phyloP scores from a whole-genome alignment of 805 yeast species.

The Lipomyces yamanashiensis region DNA sequence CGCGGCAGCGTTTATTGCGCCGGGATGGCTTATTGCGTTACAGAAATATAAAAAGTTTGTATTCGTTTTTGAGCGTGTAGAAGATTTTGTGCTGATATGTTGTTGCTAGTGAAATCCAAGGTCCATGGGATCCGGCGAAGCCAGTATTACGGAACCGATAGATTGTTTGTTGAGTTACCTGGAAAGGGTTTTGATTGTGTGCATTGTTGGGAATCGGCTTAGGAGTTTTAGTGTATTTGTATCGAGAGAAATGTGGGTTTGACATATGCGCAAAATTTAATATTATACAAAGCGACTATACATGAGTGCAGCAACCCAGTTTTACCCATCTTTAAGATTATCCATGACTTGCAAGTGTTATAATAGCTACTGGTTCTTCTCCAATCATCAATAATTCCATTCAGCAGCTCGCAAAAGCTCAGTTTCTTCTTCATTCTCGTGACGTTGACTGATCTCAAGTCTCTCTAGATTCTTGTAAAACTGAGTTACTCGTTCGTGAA shows the following conservation, averaged over 20 bases:
- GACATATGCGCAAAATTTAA: neutral
- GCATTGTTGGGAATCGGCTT: too few relatives aligned
- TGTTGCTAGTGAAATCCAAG: slow-evolving; percentile 65
- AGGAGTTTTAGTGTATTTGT: neutral
- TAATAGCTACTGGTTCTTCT: neutral
- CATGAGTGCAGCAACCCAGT: neutral
- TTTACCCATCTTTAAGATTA: neutral
- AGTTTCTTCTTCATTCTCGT: slow-evolving; percentile 8
- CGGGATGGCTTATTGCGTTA: slow-evolving; percentile 68
- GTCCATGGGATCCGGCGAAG: slow-evolving; percentile 91
- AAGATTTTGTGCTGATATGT: neutral
- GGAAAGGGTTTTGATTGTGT: neutral
- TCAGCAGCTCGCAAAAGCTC: slow-evolving; percentile 10
- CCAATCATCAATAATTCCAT: neutral
- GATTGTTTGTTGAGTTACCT: neutral
- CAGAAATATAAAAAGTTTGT: slow-evolving; percentile 69
- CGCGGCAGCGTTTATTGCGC: slow-evolving; percentile 60
- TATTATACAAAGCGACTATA: neutral
- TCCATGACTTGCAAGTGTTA: neutral
- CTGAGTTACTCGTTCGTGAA: slow-evolving; percentile 69
- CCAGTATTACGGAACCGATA: slow-evolving; percentile 54
- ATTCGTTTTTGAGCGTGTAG: neutral
- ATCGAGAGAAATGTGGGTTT: neutral
- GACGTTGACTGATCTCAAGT: slow-evolving; percentile 1
- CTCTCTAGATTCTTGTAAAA: slow-evolving; percentile 56